phyloP scores from a whole-genome alignment of 306 rosid genomes.

The Trifolium pratense region DNA sequence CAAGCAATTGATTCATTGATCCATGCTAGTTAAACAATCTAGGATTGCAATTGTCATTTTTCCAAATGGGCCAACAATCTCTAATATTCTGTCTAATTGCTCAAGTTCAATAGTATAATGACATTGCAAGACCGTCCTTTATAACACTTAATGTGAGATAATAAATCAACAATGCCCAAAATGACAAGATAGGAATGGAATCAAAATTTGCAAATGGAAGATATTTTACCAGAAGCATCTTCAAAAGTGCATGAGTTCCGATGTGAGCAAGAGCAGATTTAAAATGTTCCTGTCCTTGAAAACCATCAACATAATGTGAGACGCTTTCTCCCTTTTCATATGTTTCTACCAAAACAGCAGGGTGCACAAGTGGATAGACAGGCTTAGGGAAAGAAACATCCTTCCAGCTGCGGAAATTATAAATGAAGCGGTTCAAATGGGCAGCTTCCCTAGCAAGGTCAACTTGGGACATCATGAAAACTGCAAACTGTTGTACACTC shows the following conservation, averaged over 20 bases:
- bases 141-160: no score
- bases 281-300: conserved; percentile 76
- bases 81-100: background rate
- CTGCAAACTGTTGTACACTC: conserved; percentile 99
- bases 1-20: background rate
- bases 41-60: background rate
- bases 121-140: background rate
- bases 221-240: conserved; percentile 94
- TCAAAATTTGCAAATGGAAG: conserved; percentile 20
- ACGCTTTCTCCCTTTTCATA: conserved; percentile 96
- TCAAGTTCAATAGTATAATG: background rate
- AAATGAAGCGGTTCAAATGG: conserved; percentile 92
- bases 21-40: background rate
- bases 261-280: conserved; percentile 95
- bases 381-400: conserved; percentile 99
- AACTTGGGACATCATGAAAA: conserved; percentile 99
- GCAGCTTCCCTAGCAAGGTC: conserved; percentile 99
- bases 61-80: background rate
- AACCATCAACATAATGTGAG: conserved; percentile 80
- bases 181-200: conserved; percentile 25
- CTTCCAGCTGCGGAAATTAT: conserved; percentile 93
- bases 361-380: conserved; percentile 95
- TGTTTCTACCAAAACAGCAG: conserved; percentile 96
- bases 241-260: conserved; percentile 96
- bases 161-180: conserved; percentile 24